Evolutionary conservation across 352 stramenopile genomes (phyloP).

Genomic region (Plasmopara muralis): DNA sequence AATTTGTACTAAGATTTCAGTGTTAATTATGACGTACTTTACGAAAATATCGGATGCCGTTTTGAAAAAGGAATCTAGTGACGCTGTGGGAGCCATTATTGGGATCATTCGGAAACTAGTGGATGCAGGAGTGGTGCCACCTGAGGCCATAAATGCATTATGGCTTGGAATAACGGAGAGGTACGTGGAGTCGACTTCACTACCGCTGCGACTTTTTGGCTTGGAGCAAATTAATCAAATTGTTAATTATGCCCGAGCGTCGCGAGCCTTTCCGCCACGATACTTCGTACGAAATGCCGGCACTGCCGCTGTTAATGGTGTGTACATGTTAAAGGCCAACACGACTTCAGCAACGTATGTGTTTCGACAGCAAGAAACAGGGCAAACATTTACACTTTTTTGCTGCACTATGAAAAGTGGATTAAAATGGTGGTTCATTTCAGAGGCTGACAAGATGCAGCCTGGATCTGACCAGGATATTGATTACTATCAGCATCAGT

Average conservation of each 20-base stretch:
- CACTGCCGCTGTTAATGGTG: conserved; percentile 88
- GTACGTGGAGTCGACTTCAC: conserved; percentile 87
- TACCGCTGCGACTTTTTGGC: conserved; percentile 92
- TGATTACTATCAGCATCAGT: conserved; percentile 99
- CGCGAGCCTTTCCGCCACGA: conserved; percentile 75
- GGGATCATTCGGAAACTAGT: conserved; percentile 70
- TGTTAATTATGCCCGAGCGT: conserved; percentile 77
- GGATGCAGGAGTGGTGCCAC: conserved; percentile 48
- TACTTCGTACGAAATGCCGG: conserved; percentile 91
- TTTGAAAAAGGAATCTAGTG: conserved; percentile 82
- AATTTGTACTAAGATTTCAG: conserved; percentile 58
- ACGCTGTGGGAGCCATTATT: conserved; percentile 75
- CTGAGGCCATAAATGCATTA: conserved; percentile 54
- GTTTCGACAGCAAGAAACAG: conserved; percentile 59
- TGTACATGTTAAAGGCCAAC: conserved; percentile 84
- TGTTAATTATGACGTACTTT: conserved; percentile 80
- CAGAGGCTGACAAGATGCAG: conserved; percentile 94
- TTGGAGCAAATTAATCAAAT: conserved; percentile 93
- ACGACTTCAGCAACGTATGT: conserved; percentile 66
- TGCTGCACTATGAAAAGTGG: conserved; percentile 97
- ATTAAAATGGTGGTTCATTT: conserved; percentile 99
- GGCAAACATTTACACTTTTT: conserved; percentile 91
- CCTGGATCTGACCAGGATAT: conserved; percentile 97
- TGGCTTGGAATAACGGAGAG: conserved; percentile 80
- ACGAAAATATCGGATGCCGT: conserved; percentile 68